Base-by-base conservation (phyloP, 495 filamentous ascomycete genomes). In the Penicillium paxilli region DNA sequence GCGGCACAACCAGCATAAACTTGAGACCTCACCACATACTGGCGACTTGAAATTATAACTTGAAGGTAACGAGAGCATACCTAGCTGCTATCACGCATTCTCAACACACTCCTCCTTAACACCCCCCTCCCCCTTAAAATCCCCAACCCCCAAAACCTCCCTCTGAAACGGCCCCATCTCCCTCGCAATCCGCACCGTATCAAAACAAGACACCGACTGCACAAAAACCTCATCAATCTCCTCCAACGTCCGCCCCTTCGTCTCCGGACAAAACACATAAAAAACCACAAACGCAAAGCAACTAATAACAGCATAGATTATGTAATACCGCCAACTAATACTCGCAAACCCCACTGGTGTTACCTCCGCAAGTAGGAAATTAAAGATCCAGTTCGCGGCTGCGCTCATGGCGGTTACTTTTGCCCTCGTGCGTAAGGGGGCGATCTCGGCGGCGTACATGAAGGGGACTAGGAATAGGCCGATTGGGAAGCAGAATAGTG, bases 371-470 rank as follows among this genome's bases (percentile, higher is more conserved):
- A 74, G 49, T 1, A 67, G 51, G 40, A 70, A 72, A 46, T 64
- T 70, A 37, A 55, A 66, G 16, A 72, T 52, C 70, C 70, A 72
- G 44, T 72, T 63, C 25, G 55, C 49, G 1, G 56, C 62, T 1
- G 61, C 65, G 6, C 58, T 60, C 35, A 70, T 50, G 0, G 68
- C 70, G 9, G 64, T 60, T 20, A 65, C 85, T 69, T 88, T 89
- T 17, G 83, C 79, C 59, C 87, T 79, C 21, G 83, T 79, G 50
- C 86, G 78, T 19, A 88, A 71, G 9, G 88, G 82, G 63, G 83
- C 86, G 33, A 91, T 73, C 60, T 90, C 83, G 4, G 87, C 75
- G 11, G 85, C 82, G 59, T 90, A 89, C 37, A 86, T 79, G 86
- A 86, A 89, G 2, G 53, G 49, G 68, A 86, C 84, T 28, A 83